Evolutionary conservation across 2,329 filamentous ascomycete species (phyloP).

Genomic region (Neoascochyta sp.): DNA sequence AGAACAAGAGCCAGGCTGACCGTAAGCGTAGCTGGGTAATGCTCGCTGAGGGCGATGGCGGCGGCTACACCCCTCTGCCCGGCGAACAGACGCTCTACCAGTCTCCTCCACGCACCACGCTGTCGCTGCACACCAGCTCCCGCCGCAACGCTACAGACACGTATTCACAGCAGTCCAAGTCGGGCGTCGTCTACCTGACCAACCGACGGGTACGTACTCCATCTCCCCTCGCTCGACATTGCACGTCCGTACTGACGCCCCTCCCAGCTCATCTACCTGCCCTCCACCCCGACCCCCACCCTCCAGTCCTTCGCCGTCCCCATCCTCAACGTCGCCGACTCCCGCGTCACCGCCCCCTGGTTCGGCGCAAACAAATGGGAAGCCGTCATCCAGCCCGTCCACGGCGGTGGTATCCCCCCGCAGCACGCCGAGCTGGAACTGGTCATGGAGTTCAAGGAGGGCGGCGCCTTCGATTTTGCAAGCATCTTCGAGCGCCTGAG

Average conservation of each 20-base stretch:
- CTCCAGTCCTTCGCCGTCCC: constrained; percentile 88
- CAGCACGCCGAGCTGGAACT: constrained; percentile 71
- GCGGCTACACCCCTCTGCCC: constrained; percentile 77
- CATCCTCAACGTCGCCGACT: constrained; percentile 82
- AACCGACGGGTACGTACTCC: constrained; percentile 67
- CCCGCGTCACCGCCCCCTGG: constrained; percentile 81
- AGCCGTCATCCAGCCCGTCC: constrained; percentile 72
- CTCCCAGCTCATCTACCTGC: constrained; percentile 80
- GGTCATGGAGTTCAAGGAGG: constrained; percentile 87
- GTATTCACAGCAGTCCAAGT: constrained; percentile 68
- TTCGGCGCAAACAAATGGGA: constrained; percentile 92
- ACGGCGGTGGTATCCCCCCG: constrained; percentile 76
- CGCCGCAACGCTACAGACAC: constrained; percentile 61
- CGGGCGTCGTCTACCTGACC: constrained; percentile 74
- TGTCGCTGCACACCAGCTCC: constrained; percentile 69
- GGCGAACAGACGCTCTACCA: constrained; percentile 78
- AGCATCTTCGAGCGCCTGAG: constrained; percentile 77
- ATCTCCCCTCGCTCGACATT: not conserved
- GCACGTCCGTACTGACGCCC: not conserved
- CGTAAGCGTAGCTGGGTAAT: constrained; percentile 75
- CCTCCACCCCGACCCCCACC: constrained; percentile 60
- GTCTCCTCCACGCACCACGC: constrained; percentile 72
- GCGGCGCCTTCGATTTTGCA: constrained; percentile 90
- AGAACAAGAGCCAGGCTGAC: constrained; percentile 31
- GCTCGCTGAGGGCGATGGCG: constrained; percentile 63